These are phyloP conservation scores for Amaranthus hypochondriacus DNA, from an alignment of 148 eudicot species.

Conservation along the genomic window DNA sequence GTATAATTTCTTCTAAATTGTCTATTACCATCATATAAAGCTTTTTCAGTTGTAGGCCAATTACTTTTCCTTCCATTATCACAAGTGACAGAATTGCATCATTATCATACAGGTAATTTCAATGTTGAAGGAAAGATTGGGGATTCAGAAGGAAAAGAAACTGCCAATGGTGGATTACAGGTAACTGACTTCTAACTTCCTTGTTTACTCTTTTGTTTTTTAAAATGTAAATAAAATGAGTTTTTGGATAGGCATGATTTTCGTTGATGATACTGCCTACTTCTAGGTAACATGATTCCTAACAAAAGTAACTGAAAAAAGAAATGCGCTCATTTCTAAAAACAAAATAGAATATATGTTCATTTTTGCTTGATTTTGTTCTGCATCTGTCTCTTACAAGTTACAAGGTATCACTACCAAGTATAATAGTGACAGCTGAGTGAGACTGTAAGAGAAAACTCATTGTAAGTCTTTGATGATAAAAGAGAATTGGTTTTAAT, in stretches of 20 bases:
- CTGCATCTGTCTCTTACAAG: too few relatives aligned
- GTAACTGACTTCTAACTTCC: constrained; percentile 26
- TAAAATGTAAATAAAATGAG: not conserved
- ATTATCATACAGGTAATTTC: constrained; percentile 48
- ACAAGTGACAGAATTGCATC: not conserved
- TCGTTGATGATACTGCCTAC: not conserved
- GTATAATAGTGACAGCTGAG: too few relatives aligned
- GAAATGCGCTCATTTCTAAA: too few relatives aligned
- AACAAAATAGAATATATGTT: too few relatives aligned
- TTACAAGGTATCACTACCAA: too few relatives aligned
- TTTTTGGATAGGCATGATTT: not conserved
- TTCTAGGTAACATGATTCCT: too few relatives aligned
- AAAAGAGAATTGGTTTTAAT: too few relatives aligned
- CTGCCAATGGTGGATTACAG: constrained; percentile 76
- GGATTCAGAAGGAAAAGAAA: constrained; percentile 43
- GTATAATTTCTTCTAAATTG: not conserved
- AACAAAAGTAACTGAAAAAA: too few relatives aligned
- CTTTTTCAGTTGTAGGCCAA: not conserved
- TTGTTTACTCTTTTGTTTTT: not conserved
- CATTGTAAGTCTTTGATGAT: too few relatives aligned
- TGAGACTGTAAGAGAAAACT: too few relatives aligned
- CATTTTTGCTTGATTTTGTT: too few relatives aligned
- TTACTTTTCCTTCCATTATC: not conserved
- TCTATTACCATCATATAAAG: not conserved
- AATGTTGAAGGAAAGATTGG: constrained; percentile 60